Conservation (phyloP, 1,139 yeast genomes). For the Taphrina flavorubra region DNA sequence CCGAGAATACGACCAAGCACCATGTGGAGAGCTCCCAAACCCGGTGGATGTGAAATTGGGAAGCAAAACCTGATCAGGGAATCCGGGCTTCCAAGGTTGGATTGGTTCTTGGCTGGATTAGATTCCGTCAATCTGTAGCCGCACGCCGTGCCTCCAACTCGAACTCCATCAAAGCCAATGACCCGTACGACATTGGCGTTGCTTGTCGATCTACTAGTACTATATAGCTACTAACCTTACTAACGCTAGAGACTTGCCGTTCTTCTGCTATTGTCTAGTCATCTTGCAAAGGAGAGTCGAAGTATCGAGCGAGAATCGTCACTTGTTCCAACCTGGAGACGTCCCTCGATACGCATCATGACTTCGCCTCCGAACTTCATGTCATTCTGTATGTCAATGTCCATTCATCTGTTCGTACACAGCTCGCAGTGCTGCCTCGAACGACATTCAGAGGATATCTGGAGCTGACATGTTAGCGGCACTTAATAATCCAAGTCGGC, state of each 20-base stretch:
- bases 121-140: constrained; percentile 1
- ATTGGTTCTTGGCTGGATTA: constrained; percentile 3
- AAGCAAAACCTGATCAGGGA: not conserved
- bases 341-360: constrained; percentile 3
- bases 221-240: too few relatives aligned
- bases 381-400: constrained; percentile 28
- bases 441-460: not conserved
- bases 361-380: constrained; percentile 39
- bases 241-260: too few relatives aligned
- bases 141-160: constrained; percentile 7
- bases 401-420: not conserved
- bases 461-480: constrained; percentile 23
- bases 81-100: not conserved
- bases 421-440: not conserved
- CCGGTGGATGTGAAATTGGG: not conserved
- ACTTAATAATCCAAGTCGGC: constrained; percentile 31
- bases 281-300: not conserved
- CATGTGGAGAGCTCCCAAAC: too few relatives aligned
- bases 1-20: too few relatives aligned
- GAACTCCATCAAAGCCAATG: constrained; percentile 5
- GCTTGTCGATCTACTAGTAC: too few relatives aligned
- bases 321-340: constrained; percentile 7
- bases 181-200: constrained; percentile 14
- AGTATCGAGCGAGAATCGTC: not conserved
- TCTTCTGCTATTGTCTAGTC: too few relatives aligned